These are phyloP conservation scores for Hippophae rhamnoides DNA, from an alignment of 306 rosid genomes.

Conservation along the genomic window DNA sequence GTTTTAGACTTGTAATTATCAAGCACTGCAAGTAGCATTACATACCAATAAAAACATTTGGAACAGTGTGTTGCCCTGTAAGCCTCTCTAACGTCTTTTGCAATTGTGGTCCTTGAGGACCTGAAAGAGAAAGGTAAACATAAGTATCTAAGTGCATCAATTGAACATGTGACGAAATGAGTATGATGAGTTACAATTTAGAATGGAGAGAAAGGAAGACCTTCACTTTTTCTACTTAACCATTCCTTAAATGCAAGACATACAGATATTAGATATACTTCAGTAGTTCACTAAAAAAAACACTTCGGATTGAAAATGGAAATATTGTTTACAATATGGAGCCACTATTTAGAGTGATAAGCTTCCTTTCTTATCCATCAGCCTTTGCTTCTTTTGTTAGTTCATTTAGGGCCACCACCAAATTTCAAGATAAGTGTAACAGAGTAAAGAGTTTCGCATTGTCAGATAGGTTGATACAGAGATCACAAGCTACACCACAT, in stretches of 20 bases:
- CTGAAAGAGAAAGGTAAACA: slow-evolving; percentile 28
- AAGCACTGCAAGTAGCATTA: slow-evolving; percentile 3
- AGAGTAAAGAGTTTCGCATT: no score
- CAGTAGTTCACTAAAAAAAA: background rate
- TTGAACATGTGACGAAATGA: background rate
- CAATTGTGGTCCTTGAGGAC: slow-evolving; percentile 93
- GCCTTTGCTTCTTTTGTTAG: no score
- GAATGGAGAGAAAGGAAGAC: background rate
- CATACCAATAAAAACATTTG: slow-evolving; percentile 91
- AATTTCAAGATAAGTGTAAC: no score
- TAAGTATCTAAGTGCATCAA: background rate
- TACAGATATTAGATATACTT: background rate
- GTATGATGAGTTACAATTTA: background rate
- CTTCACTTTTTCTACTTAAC: background rate
- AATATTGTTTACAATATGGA: no score
- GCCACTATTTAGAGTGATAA: no score
- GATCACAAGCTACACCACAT: no score
- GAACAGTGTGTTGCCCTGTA: slow-evolving; percentile 90
- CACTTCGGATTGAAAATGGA: background rate
- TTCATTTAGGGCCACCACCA: no score
- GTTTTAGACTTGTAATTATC: background rate
- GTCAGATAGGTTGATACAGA: no score
- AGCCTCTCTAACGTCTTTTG: slow-evolving; percentile 80
- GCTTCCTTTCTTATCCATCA: no score
- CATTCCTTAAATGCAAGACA: background rate